phyloP scores from a whole-genome alignment of 2,329 filamentous ascomycete genomes.

The Trichoderma sp. region DNA sequence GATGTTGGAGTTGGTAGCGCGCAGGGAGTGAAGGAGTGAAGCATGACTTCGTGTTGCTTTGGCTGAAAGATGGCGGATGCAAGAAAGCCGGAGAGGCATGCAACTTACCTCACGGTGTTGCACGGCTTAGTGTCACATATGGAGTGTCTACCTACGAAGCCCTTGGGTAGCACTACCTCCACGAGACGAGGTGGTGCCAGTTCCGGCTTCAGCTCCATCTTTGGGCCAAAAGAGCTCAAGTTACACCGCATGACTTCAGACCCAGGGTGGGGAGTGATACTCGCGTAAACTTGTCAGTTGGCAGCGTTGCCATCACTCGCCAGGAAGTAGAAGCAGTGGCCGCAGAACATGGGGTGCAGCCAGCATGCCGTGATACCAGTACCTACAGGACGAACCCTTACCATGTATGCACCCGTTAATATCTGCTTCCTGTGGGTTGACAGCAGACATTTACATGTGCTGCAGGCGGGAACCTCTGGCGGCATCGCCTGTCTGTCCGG shows the following conservation, averaged over 20 bases:
- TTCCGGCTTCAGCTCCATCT: not conserved
- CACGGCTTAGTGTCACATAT: not conserved
- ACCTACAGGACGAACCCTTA: too few species aligned
- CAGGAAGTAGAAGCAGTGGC: too few species aligned
- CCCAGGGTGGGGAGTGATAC: not conserved
- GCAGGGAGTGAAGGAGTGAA: not conserved
- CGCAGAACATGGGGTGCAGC: too few species aligned
- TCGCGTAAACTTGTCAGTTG: conserved; percentile 15
- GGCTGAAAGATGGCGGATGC: not conserved
- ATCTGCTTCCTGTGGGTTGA: too few species aligned
- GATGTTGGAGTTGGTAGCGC: not conserved
- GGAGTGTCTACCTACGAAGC: too few species aligned
- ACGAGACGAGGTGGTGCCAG: not conserved
- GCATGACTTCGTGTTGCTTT: too few species aligned
- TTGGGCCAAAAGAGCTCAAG: not conserved
- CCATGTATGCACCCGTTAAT: too few species aligned
- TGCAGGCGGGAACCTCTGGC: not conserved
- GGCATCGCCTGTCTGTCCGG: not conserved
- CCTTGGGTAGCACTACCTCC: too few species aligned
- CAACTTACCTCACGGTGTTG: not conserved
- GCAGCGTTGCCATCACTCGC: not conserved
- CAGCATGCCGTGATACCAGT: too few species aligned
- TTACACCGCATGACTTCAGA: not conserved
- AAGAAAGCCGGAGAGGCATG: not conserved
- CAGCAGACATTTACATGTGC: not conserved